phyloP scores from a whole-genome alignment of 108 stramenopile genomes.

The Fistulifera solaris region DNA sequence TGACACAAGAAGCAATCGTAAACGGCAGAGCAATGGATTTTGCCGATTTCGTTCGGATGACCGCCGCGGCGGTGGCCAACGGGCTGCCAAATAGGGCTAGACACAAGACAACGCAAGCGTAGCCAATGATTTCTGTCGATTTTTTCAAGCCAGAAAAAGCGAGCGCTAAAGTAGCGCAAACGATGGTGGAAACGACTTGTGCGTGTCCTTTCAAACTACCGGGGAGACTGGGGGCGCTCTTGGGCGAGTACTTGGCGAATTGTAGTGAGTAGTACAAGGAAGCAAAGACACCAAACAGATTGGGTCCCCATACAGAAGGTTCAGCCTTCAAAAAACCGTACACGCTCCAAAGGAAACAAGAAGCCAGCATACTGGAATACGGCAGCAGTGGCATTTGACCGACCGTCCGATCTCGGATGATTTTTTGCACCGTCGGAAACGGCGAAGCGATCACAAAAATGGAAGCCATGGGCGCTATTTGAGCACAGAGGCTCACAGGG shows the following conservation, averaged over 20 bases:
- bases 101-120: conserved; percentile 37
- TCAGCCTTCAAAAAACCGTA: conserved; percentile 49
- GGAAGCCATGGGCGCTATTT: conserved; percentile 32
- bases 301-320: conserved; percentile 37
- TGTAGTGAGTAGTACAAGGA: conserved; percentile 43
- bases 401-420: conserved; percentile 37
- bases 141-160: conserved; percentile 9
- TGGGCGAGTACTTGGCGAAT: conserved; percentile 19
- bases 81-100: conserved; percentile 64
- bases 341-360: conserved; percentile 31
- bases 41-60: conserved; percentile 57
- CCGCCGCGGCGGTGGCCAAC: conserved; percentile 50
- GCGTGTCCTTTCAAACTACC: conserved; percentile 30
- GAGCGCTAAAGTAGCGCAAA: conserved; percentile 1
- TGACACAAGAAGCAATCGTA: conserved; percentile 57
- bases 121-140: conserved; percentile 23
- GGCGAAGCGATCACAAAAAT: conserved; percentile 48
- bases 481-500: conserved; percentile 11
- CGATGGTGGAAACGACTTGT: conserved; percentile 12
- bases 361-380: conserved; percentile 59
- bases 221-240: conserved; percentile 25
- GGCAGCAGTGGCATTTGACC: conserved; percentile 63
- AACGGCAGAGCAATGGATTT: conserved; percentile 75
- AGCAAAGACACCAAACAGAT: conserved; percentile 39
- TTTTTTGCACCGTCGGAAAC: conserved; percentile 51